These are phyloP conservation scores for Pharus latifolius DNA, from an alignment of 176 grass and related monocot species.

Conservation along the genomic window DNA sequence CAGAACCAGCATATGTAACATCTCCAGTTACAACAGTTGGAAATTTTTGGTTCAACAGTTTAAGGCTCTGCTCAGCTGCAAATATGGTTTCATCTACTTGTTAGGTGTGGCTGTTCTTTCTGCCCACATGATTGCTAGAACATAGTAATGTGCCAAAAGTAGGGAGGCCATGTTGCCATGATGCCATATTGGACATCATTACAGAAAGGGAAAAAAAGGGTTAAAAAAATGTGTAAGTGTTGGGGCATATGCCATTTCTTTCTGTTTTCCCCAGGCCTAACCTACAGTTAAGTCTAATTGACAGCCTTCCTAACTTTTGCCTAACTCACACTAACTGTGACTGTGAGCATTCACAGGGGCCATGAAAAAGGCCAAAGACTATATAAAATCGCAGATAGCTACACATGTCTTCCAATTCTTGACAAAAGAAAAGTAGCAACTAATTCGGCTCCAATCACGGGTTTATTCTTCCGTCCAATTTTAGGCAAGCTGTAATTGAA, in stretches of 20 bases:
- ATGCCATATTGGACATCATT: not conserved
- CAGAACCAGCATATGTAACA: no score
- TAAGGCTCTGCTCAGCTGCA: no score
- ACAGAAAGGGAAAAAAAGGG: not conserved
- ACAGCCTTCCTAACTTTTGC: slow-evolving; percentile 14
- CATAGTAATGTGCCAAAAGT: slow-evolving; percentile 13
- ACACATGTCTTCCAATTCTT: not conserved
- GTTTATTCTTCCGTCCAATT: not conserved
- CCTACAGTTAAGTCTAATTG: not conserved
- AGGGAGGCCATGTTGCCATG: no score
- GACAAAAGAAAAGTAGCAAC: not conserved
- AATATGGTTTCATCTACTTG: no score
- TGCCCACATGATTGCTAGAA: not conserved
- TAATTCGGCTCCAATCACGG: not conserved
- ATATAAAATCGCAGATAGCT: not conserved
- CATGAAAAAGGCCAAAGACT: not conserved
- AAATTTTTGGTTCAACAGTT: no score
- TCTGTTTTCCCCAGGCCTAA: not conserved
- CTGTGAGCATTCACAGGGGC: not conserved
- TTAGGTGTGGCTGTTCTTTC: no score
- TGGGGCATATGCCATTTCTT: not conserved
- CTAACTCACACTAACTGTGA: not conserved
- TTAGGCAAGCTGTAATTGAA: slow-evolving; percentile 6
- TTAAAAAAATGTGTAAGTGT: not conserved
- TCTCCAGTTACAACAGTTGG: no score